These are phyloP conservation scores for Aureobasidium sp. DNA, from an alignment of 2,329 filamentous ascomycete species.

Conservation along the genomic window DNA sequence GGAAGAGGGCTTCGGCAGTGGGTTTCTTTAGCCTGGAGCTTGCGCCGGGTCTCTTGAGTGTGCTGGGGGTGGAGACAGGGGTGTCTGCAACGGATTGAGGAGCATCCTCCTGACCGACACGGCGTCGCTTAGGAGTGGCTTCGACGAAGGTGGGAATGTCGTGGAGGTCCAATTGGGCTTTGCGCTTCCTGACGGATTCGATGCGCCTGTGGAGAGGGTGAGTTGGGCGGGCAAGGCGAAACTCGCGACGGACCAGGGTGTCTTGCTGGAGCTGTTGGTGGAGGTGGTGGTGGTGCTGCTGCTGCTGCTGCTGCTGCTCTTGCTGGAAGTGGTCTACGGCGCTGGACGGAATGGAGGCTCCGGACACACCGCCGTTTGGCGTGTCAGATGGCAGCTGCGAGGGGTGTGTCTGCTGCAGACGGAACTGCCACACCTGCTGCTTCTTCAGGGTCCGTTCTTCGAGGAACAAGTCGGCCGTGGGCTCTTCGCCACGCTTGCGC, in stretches of 20 bases:
- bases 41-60: constrained; percentile 16
- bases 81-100: neutral
- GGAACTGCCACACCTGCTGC: constrained; percentile 16
- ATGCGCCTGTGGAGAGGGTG: constrained; percentile 5
- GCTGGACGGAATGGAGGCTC: neutral
- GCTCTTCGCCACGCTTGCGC: constrained; percentile 48
- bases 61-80: neutral
- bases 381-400: neutral
- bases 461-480: constrained; percentile 23
- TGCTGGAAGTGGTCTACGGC: neutral
- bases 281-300: neutral
- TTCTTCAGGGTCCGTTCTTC: constrained; percentile 16
- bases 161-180: constrained; percentile 3
- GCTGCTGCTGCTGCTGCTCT: neutral
- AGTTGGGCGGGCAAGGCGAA: constrained; percentile 11
- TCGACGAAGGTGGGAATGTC: constrained; percentile 18
- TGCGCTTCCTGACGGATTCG: constrained; percentile 10
- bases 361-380: neutral
- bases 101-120: neutral
- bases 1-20: constrained; percentile 11
- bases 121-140: constrained; percentile 2
- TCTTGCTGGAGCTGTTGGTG: neutral
- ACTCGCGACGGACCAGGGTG: constrained; percentile 6
- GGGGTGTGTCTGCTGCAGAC: constrained; percentile 12
- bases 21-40: constrained; percentile 6